phyloP scores from a whole-genome alignment of 257 asterid species.

The Solanum commersonii region DNA sequence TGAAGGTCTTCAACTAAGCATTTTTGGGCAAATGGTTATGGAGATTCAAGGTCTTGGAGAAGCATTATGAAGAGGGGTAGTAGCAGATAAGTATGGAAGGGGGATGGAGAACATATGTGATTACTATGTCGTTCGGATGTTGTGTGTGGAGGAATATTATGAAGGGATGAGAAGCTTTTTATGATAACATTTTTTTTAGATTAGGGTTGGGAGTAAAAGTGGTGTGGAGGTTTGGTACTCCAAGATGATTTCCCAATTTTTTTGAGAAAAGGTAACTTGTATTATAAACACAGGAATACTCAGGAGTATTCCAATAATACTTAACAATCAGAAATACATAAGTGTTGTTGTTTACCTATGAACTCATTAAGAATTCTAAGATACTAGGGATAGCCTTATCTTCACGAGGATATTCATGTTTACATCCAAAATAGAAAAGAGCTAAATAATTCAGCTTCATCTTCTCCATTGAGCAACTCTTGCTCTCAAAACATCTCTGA shows the following conservation, averaged over 20 bases:
- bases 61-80: not conserved
- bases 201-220: not conserved
- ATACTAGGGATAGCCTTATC: too few species aligned
- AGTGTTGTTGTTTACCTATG: too few species aligned
- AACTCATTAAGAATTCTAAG: too few species aligned
- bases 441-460: too few species aligned
- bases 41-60: not conserved
- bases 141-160: not conserved
- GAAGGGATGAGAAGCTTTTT: not conserved
- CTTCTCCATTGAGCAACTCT: too few species aligned
- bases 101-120: not conserved
- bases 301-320: too few species aligned
- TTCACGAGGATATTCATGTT: too few species aligned
- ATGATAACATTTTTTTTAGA: not conserved
- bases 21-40: not conserved
- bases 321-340: too few species aligned
- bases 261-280: too few species aligned
- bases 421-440: too few species aligned
- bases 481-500: too few species aligned
- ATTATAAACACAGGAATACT: too few species aligned
- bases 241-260: not conserved
- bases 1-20: not conserved
- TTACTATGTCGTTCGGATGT: not conserved
- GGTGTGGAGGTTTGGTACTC: not conserved
- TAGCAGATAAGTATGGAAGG: not conserved